A percentile compares a stretch with the other conserved stretches of the same genome.
Evolutionary conservation across 345 rosid genomes (phyloP).

Genomic region (Arabidopsis arenosa): DNA sequence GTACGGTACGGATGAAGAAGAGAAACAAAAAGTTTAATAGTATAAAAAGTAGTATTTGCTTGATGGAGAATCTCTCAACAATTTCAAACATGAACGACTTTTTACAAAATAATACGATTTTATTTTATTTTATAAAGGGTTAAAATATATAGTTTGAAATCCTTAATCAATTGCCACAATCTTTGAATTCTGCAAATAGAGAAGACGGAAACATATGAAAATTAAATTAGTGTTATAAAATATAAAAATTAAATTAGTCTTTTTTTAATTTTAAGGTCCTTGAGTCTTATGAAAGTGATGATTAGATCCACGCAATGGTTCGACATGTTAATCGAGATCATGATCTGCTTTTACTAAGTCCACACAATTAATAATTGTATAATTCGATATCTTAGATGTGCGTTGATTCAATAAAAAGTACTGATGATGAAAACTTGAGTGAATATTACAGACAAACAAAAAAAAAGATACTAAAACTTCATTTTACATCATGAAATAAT

Average conservation of each 20-base stretch:
- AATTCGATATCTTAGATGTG: not conserved
- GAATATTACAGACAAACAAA: not conserved
- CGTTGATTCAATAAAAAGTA: not conserved
- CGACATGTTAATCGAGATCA: constrained; percentile 6
- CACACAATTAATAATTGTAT: constrained; percentile 1
- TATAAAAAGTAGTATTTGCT: constrained; percentile 9
- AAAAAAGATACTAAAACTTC: not conserved
- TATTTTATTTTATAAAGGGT: no score
- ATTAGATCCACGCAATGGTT: not conserved
- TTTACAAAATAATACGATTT: not conserved
- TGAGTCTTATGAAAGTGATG: not conserved
- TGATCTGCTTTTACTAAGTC: not conserved
- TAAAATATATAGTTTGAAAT: no score
- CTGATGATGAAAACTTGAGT: not conserved
- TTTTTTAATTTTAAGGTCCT: not conserved
- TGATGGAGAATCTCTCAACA: constrained; percentile 10
- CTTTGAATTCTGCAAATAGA: not conserved
- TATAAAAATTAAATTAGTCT: not conserved
- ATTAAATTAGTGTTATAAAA: not conserved
- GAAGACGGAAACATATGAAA: not conserved
- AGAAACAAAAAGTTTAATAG: not conserved
- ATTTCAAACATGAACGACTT: constrained; percentile 26
- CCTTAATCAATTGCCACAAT: not conserved
- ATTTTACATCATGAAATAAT: not conserved
- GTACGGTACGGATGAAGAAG: constrained; percentile 16